Conservation (phyloP, 2,329 filamentous ascomycete species). For the Ophiocordyceps camponoti-rufipedis region DNA sequence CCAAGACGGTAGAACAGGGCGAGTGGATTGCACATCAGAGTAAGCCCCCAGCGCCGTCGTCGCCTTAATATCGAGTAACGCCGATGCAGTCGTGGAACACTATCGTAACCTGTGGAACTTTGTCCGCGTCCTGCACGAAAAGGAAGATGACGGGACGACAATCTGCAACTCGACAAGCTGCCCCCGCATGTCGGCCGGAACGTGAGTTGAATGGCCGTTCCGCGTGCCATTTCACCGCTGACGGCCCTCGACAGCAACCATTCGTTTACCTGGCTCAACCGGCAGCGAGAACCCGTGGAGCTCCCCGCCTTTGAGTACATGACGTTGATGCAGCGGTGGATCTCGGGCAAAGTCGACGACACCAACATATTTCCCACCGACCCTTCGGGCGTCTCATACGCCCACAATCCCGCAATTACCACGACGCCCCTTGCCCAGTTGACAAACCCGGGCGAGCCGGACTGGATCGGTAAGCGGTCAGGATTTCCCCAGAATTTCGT, state of each 20-base stretch:
- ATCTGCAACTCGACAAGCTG: constrained; percentile 76
- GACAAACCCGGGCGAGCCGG: constrained; percentile 38
- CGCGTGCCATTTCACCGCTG: neutral
- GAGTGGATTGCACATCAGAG: constrained; percentile 95
- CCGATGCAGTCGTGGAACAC: constrained; percentile 65
- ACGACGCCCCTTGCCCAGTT: constrained; percentile 44
- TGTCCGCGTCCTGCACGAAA: constrained; percentile 73
- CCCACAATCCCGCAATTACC: constrained; percentile 40
- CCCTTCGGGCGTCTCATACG: constrained; percentile 48
- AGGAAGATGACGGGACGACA: constrained; percentile 56
- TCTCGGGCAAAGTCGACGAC: constrained; percentile 88
- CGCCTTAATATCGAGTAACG: constrained; percentile 1
- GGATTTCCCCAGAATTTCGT: constrained; percentile 86
- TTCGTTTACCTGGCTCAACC: constrained; percentile 93
- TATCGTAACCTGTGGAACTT: constrained; percentile 80
- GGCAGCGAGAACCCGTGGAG: constrained; percentile 71
- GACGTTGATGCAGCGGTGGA: constrained; percentile 91
- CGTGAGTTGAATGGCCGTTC: constrained; percentile 38
- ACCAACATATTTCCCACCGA: constrained; percentile 80
- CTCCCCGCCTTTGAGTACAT: constrained; percentile 89
- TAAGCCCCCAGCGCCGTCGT: constrained; percentile 21
- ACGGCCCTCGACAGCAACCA: constrained; percentile 42
- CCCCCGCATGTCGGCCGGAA: constrained; percentile 84
- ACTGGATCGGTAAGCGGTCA: constrained; percentile 81
- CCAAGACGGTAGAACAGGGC: constrained; percentile 81